These are phyloP conservation scores for Sherardia arvensis DNA, from an alignment of 257 asterid species.

Conservation along the genomic window DNA sequence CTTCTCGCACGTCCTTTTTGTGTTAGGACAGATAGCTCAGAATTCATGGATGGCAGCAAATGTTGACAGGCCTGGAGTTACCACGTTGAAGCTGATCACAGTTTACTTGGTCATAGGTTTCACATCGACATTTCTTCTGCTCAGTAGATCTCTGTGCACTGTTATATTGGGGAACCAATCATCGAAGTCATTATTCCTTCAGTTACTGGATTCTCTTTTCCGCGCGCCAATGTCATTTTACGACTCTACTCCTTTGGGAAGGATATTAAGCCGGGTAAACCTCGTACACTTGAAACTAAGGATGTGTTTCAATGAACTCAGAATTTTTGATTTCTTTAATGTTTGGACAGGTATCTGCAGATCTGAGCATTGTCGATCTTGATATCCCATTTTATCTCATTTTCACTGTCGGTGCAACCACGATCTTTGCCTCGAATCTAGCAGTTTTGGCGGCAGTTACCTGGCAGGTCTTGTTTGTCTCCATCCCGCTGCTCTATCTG, in stretches of 20 bases:
- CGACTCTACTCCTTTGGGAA: constrained; percentile 91
- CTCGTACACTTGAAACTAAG: background rate
- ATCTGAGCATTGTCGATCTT: constrained; percentile 82
- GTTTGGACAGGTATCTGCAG: constrained; percentile 68
- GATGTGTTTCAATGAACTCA: constrained; percentile 3
- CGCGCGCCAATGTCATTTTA: constrained; percentile 97
- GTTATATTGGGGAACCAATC: constrained; percentile 65
- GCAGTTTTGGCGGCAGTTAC: constrained; percentile 63
- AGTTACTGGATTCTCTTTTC: constrained; percentile 55
- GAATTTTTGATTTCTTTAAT: background rate
- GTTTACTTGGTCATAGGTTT: constrained; percentile 72
- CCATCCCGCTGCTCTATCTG: constrained; percentile 68
- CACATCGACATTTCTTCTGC: constrained; percentile 37
- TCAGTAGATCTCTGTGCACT: constrained; percentile 41
- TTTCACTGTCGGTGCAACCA: constrained; percentile 67
- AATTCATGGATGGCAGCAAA: constrained; percentile 98
- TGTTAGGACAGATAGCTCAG: constrained; percentile 49
- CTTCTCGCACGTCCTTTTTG: constrained; percentile 47
- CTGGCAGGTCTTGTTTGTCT: constrained; percentile 77
- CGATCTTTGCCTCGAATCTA: constrained; percentile 52
- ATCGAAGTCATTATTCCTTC: constrained; percentile 60
- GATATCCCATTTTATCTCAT: constrained; percentile 77
- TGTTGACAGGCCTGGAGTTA: constrained; percentile 50
- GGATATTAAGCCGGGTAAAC: constrained; percentile 84
- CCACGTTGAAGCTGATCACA: constrained; percentile 48